Conservation (phyloP, 2,329 filamentous ascomycete genomes). For the Alternaria sp. region DNA sequence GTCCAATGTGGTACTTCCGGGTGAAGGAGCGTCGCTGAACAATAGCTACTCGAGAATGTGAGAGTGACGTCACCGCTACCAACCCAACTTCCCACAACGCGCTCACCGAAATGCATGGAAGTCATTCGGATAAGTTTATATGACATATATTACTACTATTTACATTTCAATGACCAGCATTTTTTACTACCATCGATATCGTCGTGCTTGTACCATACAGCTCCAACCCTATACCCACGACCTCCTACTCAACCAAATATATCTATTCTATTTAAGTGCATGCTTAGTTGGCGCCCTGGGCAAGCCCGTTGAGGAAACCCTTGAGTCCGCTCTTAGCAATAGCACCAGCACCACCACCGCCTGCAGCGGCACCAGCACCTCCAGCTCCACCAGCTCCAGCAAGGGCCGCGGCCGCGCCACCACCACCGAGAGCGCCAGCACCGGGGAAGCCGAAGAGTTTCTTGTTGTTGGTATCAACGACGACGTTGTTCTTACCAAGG, state of each 20-base stretch:
- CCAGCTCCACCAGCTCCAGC: not conserved
- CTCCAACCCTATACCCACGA: not conserved
- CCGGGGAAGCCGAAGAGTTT: not conserved
- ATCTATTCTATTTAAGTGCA: not conserved
- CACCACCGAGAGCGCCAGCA: not conserved
- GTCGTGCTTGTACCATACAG: not conserved
- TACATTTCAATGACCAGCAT: conserved; percentile 1
- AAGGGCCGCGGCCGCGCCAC: not conserved
- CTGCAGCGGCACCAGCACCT: not conserved
- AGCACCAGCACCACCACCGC: not conserved
- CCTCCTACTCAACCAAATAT: not conserved
- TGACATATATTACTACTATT: conserved; percentile 1
- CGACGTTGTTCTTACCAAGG: not conserved
- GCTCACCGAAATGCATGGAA: not conserved
- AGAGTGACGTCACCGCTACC: not conserved
- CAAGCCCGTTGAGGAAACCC: not conserved
- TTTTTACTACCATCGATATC: not conserved
- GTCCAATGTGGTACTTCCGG: no score
- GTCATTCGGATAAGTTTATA: no score
- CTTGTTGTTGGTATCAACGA: not conserved
- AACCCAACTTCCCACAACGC: not conserved
- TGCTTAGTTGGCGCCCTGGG: not conserved
- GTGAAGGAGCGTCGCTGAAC: not conserved
- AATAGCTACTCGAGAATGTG: not conserved
- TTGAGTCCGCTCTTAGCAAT: not conserved